These are phyloP conservation scores for Trametes versicolor DNA, from an alignment of 1,284 basidiomycete genomes.

Conservation along the genomic window DNA sequence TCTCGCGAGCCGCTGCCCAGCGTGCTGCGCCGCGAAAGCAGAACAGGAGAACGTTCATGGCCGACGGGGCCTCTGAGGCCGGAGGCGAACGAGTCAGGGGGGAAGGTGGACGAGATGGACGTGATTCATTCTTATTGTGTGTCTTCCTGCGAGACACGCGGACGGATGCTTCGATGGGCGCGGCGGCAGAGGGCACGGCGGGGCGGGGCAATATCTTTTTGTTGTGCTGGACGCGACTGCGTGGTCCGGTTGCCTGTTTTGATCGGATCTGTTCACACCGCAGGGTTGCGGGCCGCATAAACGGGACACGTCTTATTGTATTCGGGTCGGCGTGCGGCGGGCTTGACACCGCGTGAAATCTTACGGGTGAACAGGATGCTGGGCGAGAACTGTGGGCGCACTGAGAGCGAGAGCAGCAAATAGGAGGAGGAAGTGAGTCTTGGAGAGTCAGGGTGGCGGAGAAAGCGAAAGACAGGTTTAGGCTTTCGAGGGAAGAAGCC, in stretches of 20 bases:
- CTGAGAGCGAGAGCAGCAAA: neutral
- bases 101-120: conserved; percentile 10
- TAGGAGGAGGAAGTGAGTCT: neutral
- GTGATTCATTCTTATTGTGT: conserved; percentile 25
- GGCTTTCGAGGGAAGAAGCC: conserved; percentile 27
- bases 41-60: neutral
- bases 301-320: conserved; percentile 29
- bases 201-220: conserved; percentile 18
- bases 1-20: neutral
- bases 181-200: conserved; percentile 5
- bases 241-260: conserved; percentile 16
- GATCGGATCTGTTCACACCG: conserved; percentile 32
- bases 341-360: neutral
- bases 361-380: neutral
- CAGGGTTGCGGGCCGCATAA: conserved; percentile 28
- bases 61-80: conserved; percentile 13
- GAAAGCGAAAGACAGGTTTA: conserved; percentile 15
- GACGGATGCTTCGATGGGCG: conserved; percentile 2
- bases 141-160: conserved; percentile 20
- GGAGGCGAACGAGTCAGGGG: conserved; percentile 29
- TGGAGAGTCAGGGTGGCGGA: neutral
- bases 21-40: conserved; percentile 5
- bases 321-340: conserved; percentile 8
- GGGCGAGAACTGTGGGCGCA: neutral
- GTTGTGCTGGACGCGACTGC: conserved; percentile 12